Conservation (phyloP, 371 early-diverging fungal species). For the Coemansia sp. region DNA sequence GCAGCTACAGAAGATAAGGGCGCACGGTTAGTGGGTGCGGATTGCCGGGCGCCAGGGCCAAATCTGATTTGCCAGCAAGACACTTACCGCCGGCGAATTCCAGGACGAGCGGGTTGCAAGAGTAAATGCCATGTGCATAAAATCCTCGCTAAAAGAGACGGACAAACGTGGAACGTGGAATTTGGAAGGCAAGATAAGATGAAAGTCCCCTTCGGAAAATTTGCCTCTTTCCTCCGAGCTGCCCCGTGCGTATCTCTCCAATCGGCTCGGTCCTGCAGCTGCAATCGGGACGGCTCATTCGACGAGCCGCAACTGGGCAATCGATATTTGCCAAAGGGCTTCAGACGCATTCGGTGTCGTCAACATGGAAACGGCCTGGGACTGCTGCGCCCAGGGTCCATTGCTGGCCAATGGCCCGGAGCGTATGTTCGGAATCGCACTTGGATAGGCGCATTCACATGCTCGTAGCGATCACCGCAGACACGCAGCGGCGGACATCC, state of each 20-base stretch:
- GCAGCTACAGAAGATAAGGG: constrained; percentile 13
- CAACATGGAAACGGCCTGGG: too few relatives aligned
- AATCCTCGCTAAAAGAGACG: not conserved
- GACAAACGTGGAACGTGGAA: not conserved
- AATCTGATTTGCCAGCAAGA: not conserved
- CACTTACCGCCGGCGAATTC: constrained; percentile 11
- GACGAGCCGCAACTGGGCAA: not conserved
- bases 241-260: constrained; percentile 9
- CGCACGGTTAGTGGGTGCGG: constrained; percentile 1
- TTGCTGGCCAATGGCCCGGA: too few relatives aligned
- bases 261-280: not conserved
- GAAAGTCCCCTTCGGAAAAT: constrained; percentile 4
- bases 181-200: constrained; percentile 5
- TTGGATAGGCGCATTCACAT: too few relatives aligned
- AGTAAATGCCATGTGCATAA: not conserved
- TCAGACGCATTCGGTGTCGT: too few relatives aligned
- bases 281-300: not conserved
- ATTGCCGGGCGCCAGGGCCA: not conserved
- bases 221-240: constrained; percentile 1
- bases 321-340: not conserved
- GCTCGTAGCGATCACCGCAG: too few relatives aligned
- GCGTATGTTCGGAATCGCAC: too few relatives aligned
- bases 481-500: too few relatives aligned
- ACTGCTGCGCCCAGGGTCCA: too few relatives aligned
- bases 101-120: not conserved